phyloP scores from a whole-genome alignment of 2,329 filamentous ascomycete species.

The Colletotrichum somersetense region DNA sequence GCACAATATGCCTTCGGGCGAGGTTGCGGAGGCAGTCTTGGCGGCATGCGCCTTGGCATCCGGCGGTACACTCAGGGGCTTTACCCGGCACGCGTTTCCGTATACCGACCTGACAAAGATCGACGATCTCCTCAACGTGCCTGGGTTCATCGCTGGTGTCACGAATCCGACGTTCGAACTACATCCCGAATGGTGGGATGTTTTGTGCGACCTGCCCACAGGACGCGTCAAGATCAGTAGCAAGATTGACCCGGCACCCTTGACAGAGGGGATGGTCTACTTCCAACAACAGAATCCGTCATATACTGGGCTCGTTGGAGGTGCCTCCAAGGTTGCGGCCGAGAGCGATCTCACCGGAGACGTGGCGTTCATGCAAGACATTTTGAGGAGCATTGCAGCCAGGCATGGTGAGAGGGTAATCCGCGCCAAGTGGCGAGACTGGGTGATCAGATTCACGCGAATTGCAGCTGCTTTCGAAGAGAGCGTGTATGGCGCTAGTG shows the following conservation, averaged over 20 bases:
- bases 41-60: constrained; percentile 96
- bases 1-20: constrained; percentile 93
- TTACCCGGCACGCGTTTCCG: constrained; percentile 95
- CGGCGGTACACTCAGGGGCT: constrained; percentile 90
- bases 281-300: constrained; percentile 85
- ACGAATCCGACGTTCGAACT: constrained; percentile 97
- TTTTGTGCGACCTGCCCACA: constrained; percentile 91
- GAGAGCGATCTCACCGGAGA: constrained; percentile 83
- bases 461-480: constrained; percentile 96
- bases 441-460: constrained; percentile 93
- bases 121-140: constrained; percentile 94
- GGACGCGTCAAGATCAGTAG: constrained; percentile 95
- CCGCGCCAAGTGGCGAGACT: constrained; percentile 91
- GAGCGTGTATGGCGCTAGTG: constrained; percentile 91
- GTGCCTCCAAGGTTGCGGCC: constrained; percentile 56
- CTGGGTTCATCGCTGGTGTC: constrained; percentile 96
- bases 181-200: constrained; percentile 98
- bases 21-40: constrained; percentile 97
- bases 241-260: constrained; percentile 82
- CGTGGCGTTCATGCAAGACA: constrained; percentile 86
- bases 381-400: constrained; percentile 85
- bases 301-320: constrained; percentile 64
- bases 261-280: constrained; percentile 87
- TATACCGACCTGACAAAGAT: constrained; percentile 99
- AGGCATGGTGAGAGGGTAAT: constrained; percentile 92